Percentiles rank a stretch among this genome's conserved stretches.
Conservation (phyloP, 805 yeast genomes). For the Starmerella floricola region DNA sequence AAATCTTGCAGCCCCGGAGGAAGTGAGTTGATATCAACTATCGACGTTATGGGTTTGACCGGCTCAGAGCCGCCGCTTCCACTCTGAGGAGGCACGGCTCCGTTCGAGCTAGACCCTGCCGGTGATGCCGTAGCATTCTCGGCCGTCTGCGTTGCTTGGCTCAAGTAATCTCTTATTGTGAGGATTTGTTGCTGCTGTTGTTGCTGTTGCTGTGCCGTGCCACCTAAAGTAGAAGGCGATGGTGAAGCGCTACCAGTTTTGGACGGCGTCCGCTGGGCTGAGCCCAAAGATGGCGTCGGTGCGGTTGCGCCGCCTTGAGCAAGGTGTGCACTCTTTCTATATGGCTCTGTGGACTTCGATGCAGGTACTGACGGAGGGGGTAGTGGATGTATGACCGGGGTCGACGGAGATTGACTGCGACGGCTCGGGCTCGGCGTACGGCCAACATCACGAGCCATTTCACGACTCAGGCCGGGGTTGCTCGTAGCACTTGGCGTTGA, state of each 20-base stretch:
- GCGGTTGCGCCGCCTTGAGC: slow-evolving; percentile 20
- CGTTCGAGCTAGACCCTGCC: too few species aligned
- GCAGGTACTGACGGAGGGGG: slow-evolving; percentile 24
- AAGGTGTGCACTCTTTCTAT: slow-evolving; percentile 18
- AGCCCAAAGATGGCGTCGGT: slow-evolving; percentile 13
- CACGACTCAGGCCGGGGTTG: too few species aligned
- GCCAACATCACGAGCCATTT: too few species aligned
- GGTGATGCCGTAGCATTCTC: neutral
- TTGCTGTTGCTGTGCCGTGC: neutral
- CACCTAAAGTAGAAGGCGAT: neutral
- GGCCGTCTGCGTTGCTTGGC: too few species aligned
- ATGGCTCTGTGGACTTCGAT: slow-evolving; percentile 15
- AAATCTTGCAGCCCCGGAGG: slow-evolving; percentile 35
- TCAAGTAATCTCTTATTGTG: too few species aligned
- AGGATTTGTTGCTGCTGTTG: neutral
- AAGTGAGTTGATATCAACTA: slow-evolving; percentile 14
- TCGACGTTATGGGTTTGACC: neutral
- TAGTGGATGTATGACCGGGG: slow-evolving; percentile 23
- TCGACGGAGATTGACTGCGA: slow-evolving; percentile 14
- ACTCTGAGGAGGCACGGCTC: neutral
- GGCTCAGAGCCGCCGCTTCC: neutral
- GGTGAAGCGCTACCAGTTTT: slow-evolving; percentile 23
- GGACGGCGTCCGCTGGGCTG: slow-evolving; percentile 9
- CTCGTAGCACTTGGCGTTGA: neutral
- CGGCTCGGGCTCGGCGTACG: slow-evolving; percentile 16